phyloP scores from a whole-genome alignment of 208 protist genomes.

The Polymyxa betae region DNA sequence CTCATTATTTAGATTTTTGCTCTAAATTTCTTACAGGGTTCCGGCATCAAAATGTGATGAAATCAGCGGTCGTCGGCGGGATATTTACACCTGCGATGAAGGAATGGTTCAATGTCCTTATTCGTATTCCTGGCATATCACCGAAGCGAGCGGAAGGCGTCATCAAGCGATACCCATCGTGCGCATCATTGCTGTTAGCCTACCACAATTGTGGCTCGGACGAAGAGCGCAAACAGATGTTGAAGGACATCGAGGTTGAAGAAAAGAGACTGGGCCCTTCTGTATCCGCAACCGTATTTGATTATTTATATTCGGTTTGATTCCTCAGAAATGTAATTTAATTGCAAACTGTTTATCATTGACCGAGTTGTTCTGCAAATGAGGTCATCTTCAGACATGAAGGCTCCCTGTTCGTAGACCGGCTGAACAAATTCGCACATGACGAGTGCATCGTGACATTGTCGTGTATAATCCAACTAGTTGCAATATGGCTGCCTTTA shows the following conservation, averaged over 20 bases:
- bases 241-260: neutral
- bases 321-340: too few species aligned
- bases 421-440: too few species aligned
- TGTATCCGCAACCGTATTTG: neutral
- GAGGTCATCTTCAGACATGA: too few species aligned
- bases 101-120: slow-evolving; percentile 46
- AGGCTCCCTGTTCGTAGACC: too few species aligned
- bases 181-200: neutral
- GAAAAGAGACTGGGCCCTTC: neutral
- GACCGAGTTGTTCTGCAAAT: too few species aligned
- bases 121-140: neutral
- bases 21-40: neutral
- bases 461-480: too few species aligned
- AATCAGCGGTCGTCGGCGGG: slow-evolving; percentile 18
- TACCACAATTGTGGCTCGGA: neutral
- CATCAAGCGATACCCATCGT: neutral
- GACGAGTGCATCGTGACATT: too few species aligned
- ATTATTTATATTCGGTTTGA: neutral
- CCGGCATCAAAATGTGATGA: neutral
- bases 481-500: too few species aligned
- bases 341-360: too few species aligned
- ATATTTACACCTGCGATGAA: slow-evolving; percentile 5
- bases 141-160: neutral
- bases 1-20: neutral
- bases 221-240: neutral